Base-by-base conservation (phyloP, 768 basidiomycete genomes). In the Suillus weaverae region DNA sequence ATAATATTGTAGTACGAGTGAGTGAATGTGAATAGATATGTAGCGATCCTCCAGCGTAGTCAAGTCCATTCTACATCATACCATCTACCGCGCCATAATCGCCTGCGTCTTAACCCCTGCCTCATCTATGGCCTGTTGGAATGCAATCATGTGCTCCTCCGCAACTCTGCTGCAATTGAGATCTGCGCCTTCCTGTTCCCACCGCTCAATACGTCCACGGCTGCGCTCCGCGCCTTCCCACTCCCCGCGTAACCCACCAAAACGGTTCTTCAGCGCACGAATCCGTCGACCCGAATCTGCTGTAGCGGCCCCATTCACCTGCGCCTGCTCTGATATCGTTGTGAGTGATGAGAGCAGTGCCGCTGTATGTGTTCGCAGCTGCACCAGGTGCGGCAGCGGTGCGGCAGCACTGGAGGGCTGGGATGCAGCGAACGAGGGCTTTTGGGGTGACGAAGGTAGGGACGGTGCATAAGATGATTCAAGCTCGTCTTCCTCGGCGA, bases 211-310 rank as follows among this genome's bases (percentile, higher is more conserved):
- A 73, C 81, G 85, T 64, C 81, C 71, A 39, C 90, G 84, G 71
- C 93, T 95, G 54, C 86, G 84, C 73, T 95, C 93, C 46, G 92
- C 93, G 67, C 88, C 91, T 68, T 95, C 93, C 84, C 89, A 92
- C 62, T 95, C 93, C 38, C 84, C 82, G 62, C 88, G 84, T 89
- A 91, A 92, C 26, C 86, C 90, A 7, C 88, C 89, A 36, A 95
- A 77, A 69, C 90, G 91, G 70, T 94, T 94, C 79, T 91, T 92
- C 66, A 94, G 77, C 16, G 91, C 90, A 57, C 94, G 89, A 48
- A 96, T 88, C 77, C 92, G 94, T 44, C 94, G 85, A 54, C 92
- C 92, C 0, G 93, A 90, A 64, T 96, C 94, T 1, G 92, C 88
- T 11, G 91, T 89, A 5, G 89, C 90, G 1, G 91, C 94, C 11